These are phyloP conservation scores for Kockiozyma suomiensis DNA, from an alignment of 805 yeast species.

Conservation along the genomic window DNA sequence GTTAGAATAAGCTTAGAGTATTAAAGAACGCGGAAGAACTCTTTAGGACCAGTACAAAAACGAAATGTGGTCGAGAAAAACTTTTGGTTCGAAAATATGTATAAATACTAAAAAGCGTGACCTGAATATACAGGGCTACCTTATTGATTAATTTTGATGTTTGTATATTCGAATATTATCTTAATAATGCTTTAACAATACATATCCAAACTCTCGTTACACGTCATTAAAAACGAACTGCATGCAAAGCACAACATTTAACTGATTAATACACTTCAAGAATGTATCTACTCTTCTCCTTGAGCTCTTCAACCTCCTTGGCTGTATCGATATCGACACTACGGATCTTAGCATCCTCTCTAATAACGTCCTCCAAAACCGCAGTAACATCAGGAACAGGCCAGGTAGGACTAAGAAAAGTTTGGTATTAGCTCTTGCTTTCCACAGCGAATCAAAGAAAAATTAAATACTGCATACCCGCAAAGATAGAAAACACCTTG, in stretches of 20 bases:
- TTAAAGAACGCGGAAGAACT: too few species aligned
- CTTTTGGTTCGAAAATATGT: too few species aligned
- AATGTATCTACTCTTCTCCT: constrained; percentile 88
- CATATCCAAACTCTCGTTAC: too few species aligned
- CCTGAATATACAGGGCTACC: too few species aligned
- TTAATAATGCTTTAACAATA: neutral
- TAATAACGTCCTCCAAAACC: constrained; percentile 80
- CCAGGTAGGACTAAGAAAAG: constrained; percentile 78
- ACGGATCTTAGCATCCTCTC: constrained; percentile 65
- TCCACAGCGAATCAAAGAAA: neutral
- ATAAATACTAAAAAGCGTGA: too few species aligned
- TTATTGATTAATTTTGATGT: neutral
- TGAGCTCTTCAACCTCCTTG: constrained; percentile 86
- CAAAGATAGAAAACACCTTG: constrained; percentile 92
- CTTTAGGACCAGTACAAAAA: too few species aligned
- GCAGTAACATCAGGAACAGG: constrained; percentile 96
- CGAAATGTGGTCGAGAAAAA: too few species aligned
- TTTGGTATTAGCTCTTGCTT: neutral
- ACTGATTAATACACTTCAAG: constrained; percentile 80
- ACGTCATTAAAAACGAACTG: neutral
- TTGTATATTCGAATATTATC: neutral
- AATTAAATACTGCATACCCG: constrained; percentile 44
- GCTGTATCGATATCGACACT: constrained; percentile 73
- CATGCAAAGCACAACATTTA: neutral
- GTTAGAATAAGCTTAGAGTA: too few species aligned